Conservation (phyloP, 768 basidiomycete genomes). For the Podaxis sp. region DNA sequence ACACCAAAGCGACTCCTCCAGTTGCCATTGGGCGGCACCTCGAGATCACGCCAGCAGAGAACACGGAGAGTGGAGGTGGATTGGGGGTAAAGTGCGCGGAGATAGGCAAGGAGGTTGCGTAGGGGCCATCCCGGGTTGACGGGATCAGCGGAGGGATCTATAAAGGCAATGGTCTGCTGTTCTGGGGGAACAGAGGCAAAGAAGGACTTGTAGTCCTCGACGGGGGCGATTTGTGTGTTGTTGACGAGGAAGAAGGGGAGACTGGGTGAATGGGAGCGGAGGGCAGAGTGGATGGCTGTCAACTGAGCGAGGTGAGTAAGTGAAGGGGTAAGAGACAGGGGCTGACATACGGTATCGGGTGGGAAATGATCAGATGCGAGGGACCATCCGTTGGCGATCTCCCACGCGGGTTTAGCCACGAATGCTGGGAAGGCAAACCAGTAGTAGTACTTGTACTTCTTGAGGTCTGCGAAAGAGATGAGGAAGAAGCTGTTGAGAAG, state of each 20-base stretch:
- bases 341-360: constrained; percentile 35
- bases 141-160: constrained; percentile 82
- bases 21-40: constrained; percentile 32
- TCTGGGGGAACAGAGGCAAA: constrained; percentile 40
- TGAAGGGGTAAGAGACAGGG: constrained; percentile 3
- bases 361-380: constrained; percentile 45
- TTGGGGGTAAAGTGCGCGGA: constrained; percentile 58
- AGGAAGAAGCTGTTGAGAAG: constrained; percentile 79
- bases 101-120: constrained; percentile 86
- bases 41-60: constrained; percentile 75
- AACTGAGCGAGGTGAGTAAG: constrained; percentile 37
- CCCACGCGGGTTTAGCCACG: constrained; percentile 88
- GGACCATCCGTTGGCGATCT: constrained; percentile 68
- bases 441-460: constrained; percentile 97
- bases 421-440: constrained; percentile 99
- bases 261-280: constrained; percentile 35
- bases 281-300: constrained; percentile 47
- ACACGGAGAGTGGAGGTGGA: constrained; percentile 54
- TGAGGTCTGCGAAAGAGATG: constrained; percentile 94
- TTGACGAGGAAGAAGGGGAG: constrained; percentile 67
- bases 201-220: constrained; percentile 61
- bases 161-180: constrained; percentile 56
- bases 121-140: constrained; percentile 89
- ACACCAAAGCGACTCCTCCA: constrained; percentile 70
- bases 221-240: constrained; percentile 43